These are phyloP conservation scores for Boletus hoseneyae DNA, from an alignment of 1,284 basidiomycete genomes.

Conservation along the genomic window DNA sequence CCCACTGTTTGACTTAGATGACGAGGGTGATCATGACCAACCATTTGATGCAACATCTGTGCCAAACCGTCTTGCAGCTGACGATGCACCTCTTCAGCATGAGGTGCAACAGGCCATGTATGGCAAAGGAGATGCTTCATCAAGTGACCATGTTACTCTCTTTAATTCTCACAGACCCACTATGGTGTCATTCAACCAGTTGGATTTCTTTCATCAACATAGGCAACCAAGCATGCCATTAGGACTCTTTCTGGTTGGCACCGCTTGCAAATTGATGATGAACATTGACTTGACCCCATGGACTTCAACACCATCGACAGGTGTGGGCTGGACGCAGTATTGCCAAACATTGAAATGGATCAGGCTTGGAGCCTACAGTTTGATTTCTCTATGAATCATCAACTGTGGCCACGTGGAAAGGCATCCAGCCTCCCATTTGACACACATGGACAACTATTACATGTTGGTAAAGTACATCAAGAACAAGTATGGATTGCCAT, in stretches of 20 bases:
- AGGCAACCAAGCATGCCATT: not conserved
- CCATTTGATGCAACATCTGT: not conserved
- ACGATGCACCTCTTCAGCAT: not conserved
- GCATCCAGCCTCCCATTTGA: not conserved
- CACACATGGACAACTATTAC: not conserved
- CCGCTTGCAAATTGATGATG: not conserved
- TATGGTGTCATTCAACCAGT: not conserved
- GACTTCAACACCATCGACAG: not conserved
- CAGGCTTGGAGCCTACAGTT: too few relatives aligned
- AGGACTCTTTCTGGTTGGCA: not conserved
- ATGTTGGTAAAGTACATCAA: not conserved
- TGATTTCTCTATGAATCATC: not conserved
- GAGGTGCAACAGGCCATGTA: not conserved
- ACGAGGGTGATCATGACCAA: not conserved
- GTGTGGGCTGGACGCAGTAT: not conserved
- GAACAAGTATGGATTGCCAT: constrained; percentile 1
- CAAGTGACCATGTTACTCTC: not conserved
- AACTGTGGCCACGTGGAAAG: not conserved
- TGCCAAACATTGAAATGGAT: not conserved
- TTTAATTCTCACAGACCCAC: too few relatives aligned
- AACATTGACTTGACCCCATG: not conserved
- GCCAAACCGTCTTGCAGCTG: not conserved
- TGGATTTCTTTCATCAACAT: not conserved
- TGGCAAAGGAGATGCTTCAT: not conserved
- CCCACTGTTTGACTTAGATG: not conserved